Evolutionary conservation across 129 eudicot species (phyloP), one percentile per base, ranked within the genome.

Genomic region (Artemisia annua): DNA sequence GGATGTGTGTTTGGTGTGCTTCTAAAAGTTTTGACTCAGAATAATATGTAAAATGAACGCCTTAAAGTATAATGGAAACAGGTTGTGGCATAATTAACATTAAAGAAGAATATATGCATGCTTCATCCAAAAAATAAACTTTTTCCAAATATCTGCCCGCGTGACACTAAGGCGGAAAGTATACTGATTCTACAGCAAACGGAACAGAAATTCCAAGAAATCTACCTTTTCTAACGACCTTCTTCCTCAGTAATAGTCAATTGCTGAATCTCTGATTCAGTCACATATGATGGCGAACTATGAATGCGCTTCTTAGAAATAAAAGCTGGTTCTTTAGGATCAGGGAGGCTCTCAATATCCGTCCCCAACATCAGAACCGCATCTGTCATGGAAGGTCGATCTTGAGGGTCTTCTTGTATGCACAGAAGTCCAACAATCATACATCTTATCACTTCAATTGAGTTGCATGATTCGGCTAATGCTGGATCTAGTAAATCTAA

Each of bases 391-490:
- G 78, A 67, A 56, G 89, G 85, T 26, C 87, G 84, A 79, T 82
- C 86, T 72, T 43, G 32, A 16, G 87, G 86, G 75, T 79, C 84
- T 82, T 85, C 86, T 69, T 85, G 84, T 49, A 85, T 75, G 58
- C 86, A 85, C 72, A 82, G 63, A 4, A 79, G 77, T 59, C 86
- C 89, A 15, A 85, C 75, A 7, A 60, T 79, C 62, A 85, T 79
- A 55, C 82, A 81, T 67, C 84, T 75, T 50, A 82, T 39, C 9
- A 85, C 82, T 71, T 85, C 82, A 59, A 69, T 80, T 6, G 79
- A 78, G 65, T 64, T 69, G 75, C 80, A 73, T 52, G 80, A 68
- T 73, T 80, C 80, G 6, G 61, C 83, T 69, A 84, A 46, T 9
- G 68, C 67, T 7, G 48, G 16, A 73, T 80, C 85, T 60, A 84